phyloP scores from a whole-genome alignment of 2,329 filamentous ascomycete genomes.

The Diaporthe caulivora region DNA sequence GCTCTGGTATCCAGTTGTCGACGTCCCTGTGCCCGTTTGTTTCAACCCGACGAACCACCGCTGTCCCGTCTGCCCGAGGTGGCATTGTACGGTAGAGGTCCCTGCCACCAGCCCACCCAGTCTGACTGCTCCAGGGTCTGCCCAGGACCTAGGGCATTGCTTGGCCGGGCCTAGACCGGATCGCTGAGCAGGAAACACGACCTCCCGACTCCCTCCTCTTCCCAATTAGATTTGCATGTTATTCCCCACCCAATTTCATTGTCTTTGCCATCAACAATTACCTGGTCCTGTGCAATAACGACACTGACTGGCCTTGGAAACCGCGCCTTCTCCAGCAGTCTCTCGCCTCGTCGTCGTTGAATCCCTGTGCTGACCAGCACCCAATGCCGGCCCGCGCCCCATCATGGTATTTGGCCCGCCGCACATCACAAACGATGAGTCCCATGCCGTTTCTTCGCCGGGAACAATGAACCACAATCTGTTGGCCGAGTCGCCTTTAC shows the following conservation, averaged over 20 bases:
- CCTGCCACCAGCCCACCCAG: conserved; percentile 7
- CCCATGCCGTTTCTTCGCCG: conserved; percentile 4
- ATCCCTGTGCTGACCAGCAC: neutral
- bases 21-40: neutral
- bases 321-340: neutral
- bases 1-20: neutral
- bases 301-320: neutral
- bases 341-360: neutral
- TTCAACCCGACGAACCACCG: neutral
- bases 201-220: conserved; percentile 9
- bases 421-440: conserved; percentile 31
- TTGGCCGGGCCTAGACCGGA: conserved; percentile 32
- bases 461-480: conserved; percentile 23
- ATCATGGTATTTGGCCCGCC: conserved; percentile 31
- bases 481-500: conserved; percentile 15
- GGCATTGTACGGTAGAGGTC: neutral
- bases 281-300: neutral
- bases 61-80: conserved; percentile 11
- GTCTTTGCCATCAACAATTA: neutral
- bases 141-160: conserved; percentile 15
- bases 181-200: neutral
- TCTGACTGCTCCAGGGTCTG: conserved; percentile 13
- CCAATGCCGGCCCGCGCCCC: conserved; percentile 30
- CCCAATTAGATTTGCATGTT: conserved; percentile 11
- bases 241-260: conserved; percentile 3